A percentile compares a stretch with the other conserved stretches of the same genome.
These are phyloP conservation scores for Gigaspora rosea DNA, from an alignment of 192 early-diverging fungal species.

Conservation along the genomic window DNA sequence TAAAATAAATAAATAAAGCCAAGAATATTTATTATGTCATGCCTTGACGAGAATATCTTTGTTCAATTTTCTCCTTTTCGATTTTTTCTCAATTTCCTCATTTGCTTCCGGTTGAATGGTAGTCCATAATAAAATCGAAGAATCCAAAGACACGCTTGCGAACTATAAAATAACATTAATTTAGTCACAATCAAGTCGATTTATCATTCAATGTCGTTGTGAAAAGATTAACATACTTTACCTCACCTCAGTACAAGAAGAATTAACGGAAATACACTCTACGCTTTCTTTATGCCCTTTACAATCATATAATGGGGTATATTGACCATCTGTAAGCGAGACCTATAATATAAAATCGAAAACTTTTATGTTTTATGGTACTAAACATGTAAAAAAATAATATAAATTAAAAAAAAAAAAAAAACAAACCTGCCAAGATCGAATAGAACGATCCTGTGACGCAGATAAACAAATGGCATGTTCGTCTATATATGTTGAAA, in stretches of 20 bases:
- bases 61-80: slow-evolving; percentile 53
- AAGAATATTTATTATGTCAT: slow-evolving; percentile 36
- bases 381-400: neutral
- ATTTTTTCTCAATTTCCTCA: slow-evolving; percentile 33
- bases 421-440: slow-evolving; percentile 60
- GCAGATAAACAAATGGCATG: slow-evolving; percentile 52
- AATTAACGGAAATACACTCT: slow-evolving; percentile 71
- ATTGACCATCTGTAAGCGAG: slow-evolving; percentile 42
- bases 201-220: too few relatives aligned
- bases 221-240: neutral
- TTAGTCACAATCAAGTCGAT: neutral
- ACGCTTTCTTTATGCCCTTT: slow-evolving; percentile 81
- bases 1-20: neutral
- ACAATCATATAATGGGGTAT: slow-evolving; percentile 65
- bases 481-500: slow-evolving; percentile 39
- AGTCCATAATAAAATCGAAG: slow-evolving; percentile 79
- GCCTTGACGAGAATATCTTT: slow-evolving; percentile 26
- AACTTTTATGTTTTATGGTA: neutral
- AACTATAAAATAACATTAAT: slow-evolving; percentile 44
- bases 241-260: slow-evolving; percentile 47
- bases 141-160: slow-evolving; percentile 76
- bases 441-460: slow-evolving; percentile 67
- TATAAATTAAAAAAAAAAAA: neutral
- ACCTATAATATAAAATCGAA: slow-evolving; percentile 24
- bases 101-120: slow-evolving; percentile 51